Percentiles rank a stretch among this genome's conserved stretches.
Conservation (phyloP, 2,329 filamentous ascomycete genomes). For the Chrysoporthe puriensis region DNA sequence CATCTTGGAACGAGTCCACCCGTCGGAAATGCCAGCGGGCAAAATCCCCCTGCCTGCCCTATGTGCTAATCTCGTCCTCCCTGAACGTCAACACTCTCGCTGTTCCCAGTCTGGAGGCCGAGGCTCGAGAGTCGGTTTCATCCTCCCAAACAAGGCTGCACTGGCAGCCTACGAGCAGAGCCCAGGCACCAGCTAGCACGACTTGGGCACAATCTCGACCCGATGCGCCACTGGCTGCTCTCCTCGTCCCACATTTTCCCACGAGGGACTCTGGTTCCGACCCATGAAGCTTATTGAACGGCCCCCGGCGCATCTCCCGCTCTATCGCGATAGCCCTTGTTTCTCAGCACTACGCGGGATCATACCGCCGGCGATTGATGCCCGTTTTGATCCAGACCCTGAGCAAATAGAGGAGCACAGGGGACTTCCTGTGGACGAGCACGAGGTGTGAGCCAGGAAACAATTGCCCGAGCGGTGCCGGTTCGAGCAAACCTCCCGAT, state of each 20-base stretch:
- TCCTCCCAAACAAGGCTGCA: neutral
- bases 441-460: neutral
- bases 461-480: neutral
- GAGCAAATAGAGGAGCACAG: neutral
- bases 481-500: neutral
- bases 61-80: constrained; percentile 6
- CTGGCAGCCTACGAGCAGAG: neutral
- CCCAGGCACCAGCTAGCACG: neutral
- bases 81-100: constrained; percentile 2
- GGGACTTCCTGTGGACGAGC: neutral
- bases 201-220: neutral
- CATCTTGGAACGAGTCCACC: neutral
- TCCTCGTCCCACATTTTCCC: no score
- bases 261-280: neutral
- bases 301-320: neutral
- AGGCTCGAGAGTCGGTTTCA: neutral
- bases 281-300: constrained; percentile 9
- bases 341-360: neutral
- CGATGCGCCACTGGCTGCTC: no score
- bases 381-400: neutral
- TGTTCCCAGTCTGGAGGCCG: neutral
- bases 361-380: constrained; percentile 1
- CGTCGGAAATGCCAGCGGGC: neutral
- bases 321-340: neutral
- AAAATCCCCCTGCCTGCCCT: no score